Evolutionary conservation across 2,329 filamentous ascomycete species (phyloP), one percentile per base, ranked within the genome.

Genomic region (Aspergillus tanneri): DNA sequence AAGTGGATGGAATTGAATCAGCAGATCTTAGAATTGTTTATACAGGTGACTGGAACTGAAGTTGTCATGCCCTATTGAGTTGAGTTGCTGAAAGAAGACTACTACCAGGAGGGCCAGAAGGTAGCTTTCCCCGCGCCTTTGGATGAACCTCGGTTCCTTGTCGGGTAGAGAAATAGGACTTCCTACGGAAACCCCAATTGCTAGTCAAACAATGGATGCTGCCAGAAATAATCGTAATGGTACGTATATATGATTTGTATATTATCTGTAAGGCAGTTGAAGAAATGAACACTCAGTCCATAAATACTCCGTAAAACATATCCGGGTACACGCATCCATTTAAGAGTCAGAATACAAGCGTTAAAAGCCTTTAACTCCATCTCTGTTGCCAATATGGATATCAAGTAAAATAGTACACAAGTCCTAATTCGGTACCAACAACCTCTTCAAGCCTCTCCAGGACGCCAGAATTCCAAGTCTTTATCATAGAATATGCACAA

Each of bases 131-230:
- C 49, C 52, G 41, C 49, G 36, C 36, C 19, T 18, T 32, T 18
- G 8, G 19, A 46, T 27, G 42, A 30, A 50, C 54, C 54, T 52
- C 55, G 54, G 54, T 55, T 38, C 36, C 32, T 43, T 45, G 25
- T 53, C 54, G 54, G 52, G 50, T 54, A 54, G 47, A 28, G 21
- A 23, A 46, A 32, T 14, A 14, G 16, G n/a, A n/a, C n/a, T n/a
- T n/a, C n/a, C n/a, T n/a, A n/a, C n/a, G n/a, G n/a, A n/a, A n/a
- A n/a, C n/a, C n/a, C n/a, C n/a, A n/a, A n/a, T n/a, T n/a, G n/a
- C n/a, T n/a, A n/a, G n/a, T n/a, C n/a, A n/a, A n/a, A n/a, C n/a
- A n/a, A n/a, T n/a, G n/a, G n/a, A n/a, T n/a, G n/a, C n/a, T n/a
- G n/a, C n/a, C n/a, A n/a, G n/a, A n/a, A n/a, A n/a, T n/a, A n/a